Evolutionary conservation across 306 rosid species (phyloP).

Genomic region (Vigna nakashimae): DNA sequence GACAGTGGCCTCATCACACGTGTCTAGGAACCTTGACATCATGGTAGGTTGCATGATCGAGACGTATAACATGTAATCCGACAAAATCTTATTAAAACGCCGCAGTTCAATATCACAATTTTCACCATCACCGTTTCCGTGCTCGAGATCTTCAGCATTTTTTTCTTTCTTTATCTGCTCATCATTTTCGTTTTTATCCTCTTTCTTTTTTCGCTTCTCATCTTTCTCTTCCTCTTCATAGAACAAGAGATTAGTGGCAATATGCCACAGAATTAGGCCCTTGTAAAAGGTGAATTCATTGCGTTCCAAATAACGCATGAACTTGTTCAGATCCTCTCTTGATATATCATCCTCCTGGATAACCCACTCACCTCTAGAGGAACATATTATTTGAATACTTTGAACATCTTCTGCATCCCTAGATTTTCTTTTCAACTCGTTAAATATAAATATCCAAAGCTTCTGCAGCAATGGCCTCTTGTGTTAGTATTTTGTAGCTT

Average conservation of each 20-base stretch:
- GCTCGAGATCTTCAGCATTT: neutral
- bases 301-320: neutral
- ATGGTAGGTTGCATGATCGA: constrained; percentile 35
- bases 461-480: neutral
- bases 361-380: constrained; percentile 37
- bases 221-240: neutral
- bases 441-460: constrained; percentile 34
- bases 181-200: no score
- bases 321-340: neutral
- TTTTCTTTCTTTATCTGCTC: neutral
- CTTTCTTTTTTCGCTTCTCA: neutral
- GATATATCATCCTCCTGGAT: neutral
- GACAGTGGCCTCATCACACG: constrained; percentile 21
- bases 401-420: neutral
- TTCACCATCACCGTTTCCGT: no score
- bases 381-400: constrained; percentile 3
- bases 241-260: constrained; percentile 44
- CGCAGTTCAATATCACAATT: neutral
- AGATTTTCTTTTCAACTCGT: constrained; percentile 29
- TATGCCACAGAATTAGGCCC: constrained; percentile 38
- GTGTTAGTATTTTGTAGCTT: no score
- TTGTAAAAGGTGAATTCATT: constrained; percentile 5
- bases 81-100: constrained; percentile 25
- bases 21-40: constrained; percentile 44
- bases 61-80: constrained; percentile 45